Evolutionary conservation across 306 rosid genomes (phyloP).

Genomic region (Echinosophora koreensis): DNA sequence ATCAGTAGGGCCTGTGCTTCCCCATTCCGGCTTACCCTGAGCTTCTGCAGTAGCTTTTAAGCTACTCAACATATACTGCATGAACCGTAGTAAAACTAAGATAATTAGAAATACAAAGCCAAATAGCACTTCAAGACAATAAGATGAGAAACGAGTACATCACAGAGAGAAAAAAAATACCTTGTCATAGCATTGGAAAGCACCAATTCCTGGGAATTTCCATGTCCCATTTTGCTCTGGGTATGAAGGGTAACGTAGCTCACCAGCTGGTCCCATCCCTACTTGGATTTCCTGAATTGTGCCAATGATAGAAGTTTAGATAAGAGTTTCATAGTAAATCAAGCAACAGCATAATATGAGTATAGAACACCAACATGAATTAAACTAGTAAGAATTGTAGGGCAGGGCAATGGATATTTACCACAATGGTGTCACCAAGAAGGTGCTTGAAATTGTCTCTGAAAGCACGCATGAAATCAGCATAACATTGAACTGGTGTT

Average conservation of each 20-base stretch:
- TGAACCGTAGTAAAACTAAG: neutral
- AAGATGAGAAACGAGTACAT: neutral
- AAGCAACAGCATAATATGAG: neutral
- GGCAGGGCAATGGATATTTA: slow-evolving; percentile 32
- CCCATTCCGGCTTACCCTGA: slow-evolving; percentile 81
- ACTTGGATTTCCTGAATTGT: slow-evolving; percentile 91
- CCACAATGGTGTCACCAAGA: slow-evolving; percentile 95
- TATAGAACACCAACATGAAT: neutral
- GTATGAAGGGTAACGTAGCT: slow-evolving; percentile 95
- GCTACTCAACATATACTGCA: slow-evolving; percentile 89
- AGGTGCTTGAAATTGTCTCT: slow-evolving; percentile 80
- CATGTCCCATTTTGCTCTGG: slow-evolving; percentile 94
- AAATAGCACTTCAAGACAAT: no score
- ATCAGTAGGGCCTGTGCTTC: slow-evolving; percentile 97
- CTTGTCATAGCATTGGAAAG: slow-evolving; percentile 97
- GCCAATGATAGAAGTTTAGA: slow-evolving; percentile 4
- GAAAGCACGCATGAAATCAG: slow-evolving; percentile 94
- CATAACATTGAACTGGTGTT: slow-evolving; percentile 88
- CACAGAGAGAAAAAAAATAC: slow-evolving; percentile 43
- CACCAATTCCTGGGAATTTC: slow-evolving; percentile 96
- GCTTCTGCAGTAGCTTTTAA: slow-evolving; percentile 85
- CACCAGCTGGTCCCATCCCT: slow-evolving; percentile 99
- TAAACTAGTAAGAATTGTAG: neutral
- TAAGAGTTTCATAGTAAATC: neutral
- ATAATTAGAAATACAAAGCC: slow-evolving; percentile 12